Conservation (phyloP, 1,284 basidiomycete genomes). For the Boletellus dicymbophilus region DNA sequence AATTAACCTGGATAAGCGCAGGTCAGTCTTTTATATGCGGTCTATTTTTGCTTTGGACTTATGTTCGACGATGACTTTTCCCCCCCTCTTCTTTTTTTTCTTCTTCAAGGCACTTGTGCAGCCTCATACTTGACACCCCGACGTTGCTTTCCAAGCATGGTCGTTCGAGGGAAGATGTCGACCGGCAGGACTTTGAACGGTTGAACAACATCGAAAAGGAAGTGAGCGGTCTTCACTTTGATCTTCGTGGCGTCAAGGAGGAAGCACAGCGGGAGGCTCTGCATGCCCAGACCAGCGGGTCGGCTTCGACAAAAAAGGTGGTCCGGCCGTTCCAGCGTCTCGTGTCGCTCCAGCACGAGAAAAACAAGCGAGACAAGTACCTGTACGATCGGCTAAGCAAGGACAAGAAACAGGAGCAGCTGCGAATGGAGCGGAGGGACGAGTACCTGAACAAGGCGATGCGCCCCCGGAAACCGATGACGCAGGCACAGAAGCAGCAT, state of each 20-base stretch:
- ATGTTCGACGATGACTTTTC: no score
- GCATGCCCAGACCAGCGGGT: slow-evolving; percentile 41
- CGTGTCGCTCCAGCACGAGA: slow-evolving; percentile 68
- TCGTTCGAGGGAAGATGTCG: slow-evolving; percentile 53
- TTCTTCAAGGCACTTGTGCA: slow-evolving; percentile 57
- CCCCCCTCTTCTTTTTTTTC: slow-evolving; percentile 20
- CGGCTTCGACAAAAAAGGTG: slow-evolving; percentile 48
- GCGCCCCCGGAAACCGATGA: slow-evolving; percentile 54
- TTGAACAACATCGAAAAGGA: slow-evolving; percentile 74
- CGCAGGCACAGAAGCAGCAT: slow-evolving; percentile 60
- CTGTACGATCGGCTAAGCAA: slow-evolving; percentile 66
- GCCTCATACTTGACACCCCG: slow-evolving; percentile 57
- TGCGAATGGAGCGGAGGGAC: slow-evolving; percentile 67
- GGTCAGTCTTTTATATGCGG: slow-evolving; percentile 53
- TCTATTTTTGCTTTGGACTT: no score
- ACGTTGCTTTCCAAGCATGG: slow-evolving; percentile 44
- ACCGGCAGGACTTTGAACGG: slow-evolving; percentile 69
- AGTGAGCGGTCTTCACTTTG: slow-evolving; percentile 57
- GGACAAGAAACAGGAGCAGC: slow-evolving; percentile 74
- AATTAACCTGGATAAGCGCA: slow-evolving; percentile 79
- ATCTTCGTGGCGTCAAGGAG: slow-evolving; percentile 68
- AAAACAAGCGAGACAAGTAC: slow-evolving; percentile 72
- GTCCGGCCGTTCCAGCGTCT: slow-evolving; percentile 70
- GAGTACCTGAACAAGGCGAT: slow-evolving; percentile 73
- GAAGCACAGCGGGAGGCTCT: slow-evolving; percentile 67